Evolutionary conservation across 257 asterid genomes (phyloP).

Genomic region (Solanum gracilifrons): DNA sequence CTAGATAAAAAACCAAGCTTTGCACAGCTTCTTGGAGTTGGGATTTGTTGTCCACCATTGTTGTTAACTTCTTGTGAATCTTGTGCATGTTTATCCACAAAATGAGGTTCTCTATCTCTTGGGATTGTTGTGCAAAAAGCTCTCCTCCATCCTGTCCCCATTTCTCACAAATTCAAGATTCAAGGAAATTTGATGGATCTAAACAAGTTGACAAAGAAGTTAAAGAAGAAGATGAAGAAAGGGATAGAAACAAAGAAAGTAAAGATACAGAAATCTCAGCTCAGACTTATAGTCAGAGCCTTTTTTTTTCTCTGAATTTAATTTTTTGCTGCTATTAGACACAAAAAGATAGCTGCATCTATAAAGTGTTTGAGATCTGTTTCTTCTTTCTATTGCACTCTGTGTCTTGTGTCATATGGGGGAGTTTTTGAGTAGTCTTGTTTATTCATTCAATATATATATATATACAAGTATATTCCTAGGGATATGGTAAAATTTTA

Average conservation of each 20-base stretch:
- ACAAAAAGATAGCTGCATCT: conserved; percentile 18
- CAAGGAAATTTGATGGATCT: conserved; percentile 9
- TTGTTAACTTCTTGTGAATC: conserved; percentile 1
- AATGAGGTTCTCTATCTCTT: conserved; percentile 27
- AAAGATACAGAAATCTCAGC: conserved; percentile 2
- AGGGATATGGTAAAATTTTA: not conserved
- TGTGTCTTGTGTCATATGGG: not conserved
- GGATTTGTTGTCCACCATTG: conserved; percentile 13
- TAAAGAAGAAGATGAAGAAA: not conserved
- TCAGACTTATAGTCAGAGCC: conserved; percentile 3
- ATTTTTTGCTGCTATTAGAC: not conserved
- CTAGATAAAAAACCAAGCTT: conserved; percentile 27
- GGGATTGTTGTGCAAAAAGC: conserved; percentile 72
- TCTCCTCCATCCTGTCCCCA: conserved; percentile 92
- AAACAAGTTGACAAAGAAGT: conserved; percentile 13
- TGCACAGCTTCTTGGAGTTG: conserved; percentile 13
- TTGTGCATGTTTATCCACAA: conserved; percentile 8
- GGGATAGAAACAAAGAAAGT: not conserved
- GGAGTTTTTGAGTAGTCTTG: not conserved
- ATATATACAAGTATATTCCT: not conserved
- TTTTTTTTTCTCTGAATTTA: not conserved
- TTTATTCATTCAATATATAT: not conserved
- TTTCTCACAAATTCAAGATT: conserved; percentile 4
- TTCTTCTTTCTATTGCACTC: not conserved
- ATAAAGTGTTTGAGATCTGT: conserved; percentile 27